These are phyloP conservation scores for Chlorella variabilis DNA, from an alignment of 163 green algal species.

Conservation along the genomic window DNA sequence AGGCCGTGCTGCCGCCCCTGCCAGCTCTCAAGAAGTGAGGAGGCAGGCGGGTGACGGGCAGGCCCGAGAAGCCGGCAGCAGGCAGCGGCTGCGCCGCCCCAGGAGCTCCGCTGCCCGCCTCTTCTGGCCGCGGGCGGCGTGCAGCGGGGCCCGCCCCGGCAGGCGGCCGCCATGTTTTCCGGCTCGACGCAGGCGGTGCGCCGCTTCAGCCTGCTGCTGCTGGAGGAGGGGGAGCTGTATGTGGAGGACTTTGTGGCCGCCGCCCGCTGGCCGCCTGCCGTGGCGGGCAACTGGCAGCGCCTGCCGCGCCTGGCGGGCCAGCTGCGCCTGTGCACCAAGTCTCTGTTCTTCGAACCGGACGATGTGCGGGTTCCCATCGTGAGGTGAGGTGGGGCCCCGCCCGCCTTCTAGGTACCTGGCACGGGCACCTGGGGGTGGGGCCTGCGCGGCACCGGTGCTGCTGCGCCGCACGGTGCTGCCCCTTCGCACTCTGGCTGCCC, in stretches of 20 bases:
- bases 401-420: no score
- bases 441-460: neutral
- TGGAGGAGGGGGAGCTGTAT: conserved; percentile 94
- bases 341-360: conserved; percentile 93
- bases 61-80: no score
- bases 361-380: conserved; percentile 85
- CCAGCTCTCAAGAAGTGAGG: neutral
- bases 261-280: conserved; percentile 52
- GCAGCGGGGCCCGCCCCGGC: neutral
- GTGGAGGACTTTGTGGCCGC: conserved; percentile 78
- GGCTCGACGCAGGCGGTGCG: conserved; percentile 12
- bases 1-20: conserved; percentile 28
- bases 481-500: neutral
- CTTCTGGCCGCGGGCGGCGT: neutral
- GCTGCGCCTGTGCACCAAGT: conserved; percentile 84
- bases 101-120: no score
- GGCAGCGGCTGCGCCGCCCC: no score
- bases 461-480: no score
- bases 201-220: conserved; percentile 86
- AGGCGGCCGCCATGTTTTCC: conserved; percentile 25
- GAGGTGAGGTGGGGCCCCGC: conserved; percentile 60
- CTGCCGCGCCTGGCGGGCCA: conserved; percentile 65
- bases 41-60: neutral
- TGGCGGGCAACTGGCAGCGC: conserved; percentile 61
- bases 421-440: no score